phyloP scores from a whole-genome alignment of 257 asterid genomes.

The Leonotis leonurus region DNA sequence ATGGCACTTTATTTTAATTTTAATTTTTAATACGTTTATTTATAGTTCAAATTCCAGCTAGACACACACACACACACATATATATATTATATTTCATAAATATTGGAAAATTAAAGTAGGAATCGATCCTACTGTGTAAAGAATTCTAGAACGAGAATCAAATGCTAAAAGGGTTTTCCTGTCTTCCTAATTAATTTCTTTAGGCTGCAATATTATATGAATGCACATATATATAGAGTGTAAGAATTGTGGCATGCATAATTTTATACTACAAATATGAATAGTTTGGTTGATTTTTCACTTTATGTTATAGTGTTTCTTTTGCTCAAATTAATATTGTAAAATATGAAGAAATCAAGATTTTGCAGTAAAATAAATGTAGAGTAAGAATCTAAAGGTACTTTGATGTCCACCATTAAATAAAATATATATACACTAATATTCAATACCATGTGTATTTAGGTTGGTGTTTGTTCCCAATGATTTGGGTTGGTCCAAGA shows the following conservation, averaged over 20 bases:
- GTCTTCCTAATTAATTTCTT: background rate
- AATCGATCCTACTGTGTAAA: conserved; percentile 24
- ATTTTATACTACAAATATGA: background rate
- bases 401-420: background rate
- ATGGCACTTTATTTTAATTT: background rate
- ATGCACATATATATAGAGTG: background rate
- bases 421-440: background rate
- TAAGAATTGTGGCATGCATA: conserved; percentile 6
- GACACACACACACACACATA: too few relatives aligned
- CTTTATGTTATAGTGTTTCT: background rate
- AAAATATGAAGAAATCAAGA: background rate
- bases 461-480: background rate
- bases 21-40: background rate
- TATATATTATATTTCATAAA: background rate
- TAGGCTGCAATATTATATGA: background rate
- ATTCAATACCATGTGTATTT: background rate
- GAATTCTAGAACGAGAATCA: conserved; percentile 23
- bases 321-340: background rate
- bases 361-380: background rate
- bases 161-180: conserved; percentile 15
- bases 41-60: background rate
- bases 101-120: conserved; percentile 10
- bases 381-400: background rate
- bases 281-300: background rate
- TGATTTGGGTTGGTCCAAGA: background rate